phyloP scores from a whole-genome alignment of 2,329 filamentous ascomycete species.

The Fusarium compactum region DNA sequence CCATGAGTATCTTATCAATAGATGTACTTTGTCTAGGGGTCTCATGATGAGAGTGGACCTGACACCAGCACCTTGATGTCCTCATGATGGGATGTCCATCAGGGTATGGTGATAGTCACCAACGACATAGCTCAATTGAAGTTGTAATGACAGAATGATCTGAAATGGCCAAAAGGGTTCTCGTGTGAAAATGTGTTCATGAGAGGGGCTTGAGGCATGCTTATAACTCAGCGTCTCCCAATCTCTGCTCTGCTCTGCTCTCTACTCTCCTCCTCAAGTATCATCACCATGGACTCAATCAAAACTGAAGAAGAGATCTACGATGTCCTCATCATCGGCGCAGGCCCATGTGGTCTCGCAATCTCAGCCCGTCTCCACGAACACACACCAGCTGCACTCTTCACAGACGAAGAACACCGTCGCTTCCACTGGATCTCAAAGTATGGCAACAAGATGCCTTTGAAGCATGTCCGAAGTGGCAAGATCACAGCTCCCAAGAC shows the following conservation, averaged over 20 bases:
- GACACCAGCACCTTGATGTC: slow-evolving; percentile 33
- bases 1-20: neutral
- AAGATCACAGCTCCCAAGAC: slow-evolving; percentile 42
- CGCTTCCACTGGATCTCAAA: slow-evolving; percentile 83
- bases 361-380: slow-evolving; percentile 79
- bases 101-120: slow-evolving; percentile 16
- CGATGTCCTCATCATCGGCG: slow-evolving; percentile 80
- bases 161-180: slow-evolving; percentile 25
- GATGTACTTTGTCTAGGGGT: neutral
- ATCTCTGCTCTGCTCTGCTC: neutral
- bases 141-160: neutral
- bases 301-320: slow-evolving; percentile 56
- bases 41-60: slow-evolving; percentile 28
- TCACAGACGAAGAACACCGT: slow-evolving; percentile 85
- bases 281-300: slow-evolving; percentile 14
- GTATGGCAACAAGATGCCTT: slow-evolving; percentile 69
- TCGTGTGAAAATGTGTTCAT: neutral
- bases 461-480: slow-evolving; percentile 60
- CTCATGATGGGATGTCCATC: slow-evolving; percentile 40
- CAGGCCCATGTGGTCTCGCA: slow-evolving; percentile 80
- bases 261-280: neutral
- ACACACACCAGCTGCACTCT: slow-evolving; percentile 79
- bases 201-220: neutral
- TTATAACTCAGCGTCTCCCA: slow-evolving; percentile 7
- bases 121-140: slow-evolving; percentile 2